Evolutionary conservation across 805 yeast genomes (phyloP).

Genomic region (Kluyveromyces aestuarii): DNA sequence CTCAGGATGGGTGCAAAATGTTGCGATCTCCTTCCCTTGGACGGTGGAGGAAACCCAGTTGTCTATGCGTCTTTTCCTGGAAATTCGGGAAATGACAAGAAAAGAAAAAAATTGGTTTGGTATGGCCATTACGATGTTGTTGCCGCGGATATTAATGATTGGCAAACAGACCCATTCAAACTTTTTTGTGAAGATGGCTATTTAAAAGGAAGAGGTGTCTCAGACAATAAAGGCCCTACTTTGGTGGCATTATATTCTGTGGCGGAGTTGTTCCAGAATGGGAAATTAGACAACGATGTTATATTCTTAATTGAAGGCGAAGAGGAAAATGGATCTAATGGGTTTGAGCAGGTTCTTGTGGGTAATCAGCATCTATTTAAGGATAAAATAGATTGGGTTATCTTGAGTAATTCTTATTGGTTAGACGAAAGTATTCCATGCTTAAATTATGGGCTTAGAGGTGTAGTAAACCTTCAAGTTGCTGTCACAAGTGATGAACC

Average conservation of each 20-base stretch:
- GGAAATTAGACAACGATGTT: slow-evolving; percentile 57
- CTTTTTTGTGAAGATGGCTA: slow-evolving; percentile 76
- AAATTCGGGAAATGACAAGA: slow-evolving; percentile 16
- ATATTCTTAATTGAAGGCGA: slow-evolving; percentile 88
- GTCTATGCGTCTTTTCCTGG: slow-evolving; percentile 66
- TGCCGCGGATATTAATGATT: slow-evolving; percentile 53
- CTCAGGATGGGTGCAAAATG: slow-evolving; percentile 60
- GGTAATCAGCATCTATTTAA: slow-evolving; percentile 49
- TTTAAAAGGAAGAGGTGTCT: slow-evolving; percentile 83
- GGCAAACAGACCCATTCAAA: slow-evolving; percentile 75
- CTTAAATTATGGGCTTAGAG: slow-evolving; percentile 87
- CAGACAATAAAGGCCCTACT: slow-evolving; percentile 92
- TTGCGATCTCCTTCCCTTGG: slow-evolving; percentile 61
- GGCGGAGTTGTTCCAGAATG: slow-evolving; percentile 50
- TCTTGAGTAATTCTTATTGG: slow-evolving; percentile 91
- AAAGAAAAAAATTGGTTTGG: slow-evolving; percentile 54
- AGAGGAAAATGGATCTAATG: slow-evolving; percentile 88
- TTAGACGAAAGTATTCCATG: slow-evolving; percentile 83
- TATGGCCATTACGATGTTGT: slow-evolving; percentile 97
- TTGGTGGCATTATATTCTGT: slow-evolving; percentile 82
- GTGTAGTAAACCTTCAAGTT: slow-evolving; percentile 76
- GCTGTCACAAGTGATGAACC: slow-evolving; percentile 64
- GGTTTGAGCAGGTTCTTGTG: slow-evolving; percentile 62
- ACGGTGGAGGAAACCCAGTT: slow-evolving; percentile 68
- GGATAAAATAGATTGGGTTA: slow-evolving; percentile 70